These are phyloP conservation scores for Scenedesmus sp. DNA, from an alignment of 163 green algal species.

Conservation along the genomic window DNA sequence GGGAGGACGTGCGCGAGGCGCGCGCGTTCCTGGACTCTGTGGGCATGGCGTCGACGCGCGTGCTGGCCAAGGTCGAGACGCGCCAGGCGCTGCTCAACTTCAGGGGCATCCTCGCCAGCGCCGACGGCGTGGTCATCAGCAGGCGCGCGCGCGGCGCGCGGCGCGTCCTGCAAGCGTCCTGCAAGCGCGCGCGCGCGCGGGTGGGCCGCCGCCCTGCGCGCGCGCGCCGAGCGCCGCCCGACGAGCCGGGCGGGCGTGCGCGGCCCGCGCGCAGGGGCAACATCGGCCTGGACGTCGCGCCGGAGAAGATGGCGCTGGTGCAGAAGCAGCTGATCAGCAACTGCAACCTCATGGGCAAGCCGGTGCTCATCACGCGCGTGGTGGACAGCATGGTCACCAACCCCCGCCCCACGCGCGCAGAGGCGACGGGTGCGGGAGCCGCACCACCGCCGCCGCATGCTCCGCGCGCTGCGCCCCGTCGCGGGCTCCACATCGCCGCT, in stretches of 20 bases:
- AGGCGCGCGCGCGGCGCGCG: conserved; percentile 11
- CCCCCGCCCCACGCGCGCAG: conserved; percentile 74
- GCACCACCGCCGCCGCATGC: background rate
- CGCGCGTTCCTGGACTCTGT: conserved; percentile 67
- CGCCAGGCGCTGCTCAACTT: conserved; percentile 83
- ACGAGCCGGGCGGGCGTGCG: no score
- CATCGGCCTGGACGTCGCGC: conserved; percentile 77
- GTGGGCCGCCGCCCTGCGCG: no score
- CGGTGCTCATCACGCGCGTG: conserved; percentile 66
- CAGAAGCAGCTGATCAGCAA: conserved; percentile 75
- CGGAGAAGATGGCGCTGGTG: conserved; percentile 70
- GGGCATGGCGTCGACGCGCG: conserved; percentile 53
- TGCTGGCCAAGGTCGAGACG: conserved; percentile 87
- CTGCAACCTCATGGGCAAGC: conserved; percentile 66
- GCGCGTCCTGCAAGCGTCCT: background rate
- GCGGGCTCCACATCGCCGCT: background rate
- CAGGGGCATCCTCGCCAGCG: conserved; percentile 64
- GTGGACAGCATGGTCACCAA: conserved; percentile 68
- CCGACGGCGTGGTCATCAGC: conserved; percentile 82
- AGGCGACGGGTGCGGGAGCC: conserved; percentile 68
- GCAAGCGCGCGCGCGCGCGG: no score
- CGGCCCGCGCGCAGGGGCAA: conserved; percentile 78
- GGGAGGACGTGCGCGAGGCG: conserved; percentile 72
- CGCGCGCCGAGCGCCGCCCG: no score
- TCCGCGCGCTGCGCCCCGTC: background rate